Evolutionary conservation across 78 protist species (phyloP), one percentile per base, ranked within the genome.

Genomic region (Monocercomonoides exilis): DNA sequence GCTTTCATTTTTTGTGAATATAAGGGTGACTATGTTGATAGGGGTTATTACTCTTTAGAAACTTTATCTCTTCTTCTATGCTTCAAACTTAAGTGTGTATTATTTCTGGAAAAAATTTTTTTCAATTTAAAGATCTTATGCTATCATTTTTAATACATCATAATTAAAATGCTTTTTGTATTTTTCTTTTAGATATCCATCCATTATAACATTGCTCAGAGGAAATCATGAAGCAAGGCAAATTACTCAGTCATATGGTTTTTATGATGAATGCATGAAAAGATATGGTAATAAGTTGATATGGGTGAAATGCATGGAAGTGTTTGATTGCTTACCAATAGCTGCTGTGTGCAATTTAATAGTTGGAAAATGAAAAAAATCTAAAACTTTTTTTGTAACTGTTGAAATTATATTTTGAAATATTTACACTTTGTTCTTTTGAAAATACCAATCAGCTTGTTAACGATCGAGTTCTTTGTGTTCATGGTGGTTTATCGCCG

Each of bases 21-120:
- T 45, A 85, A 95, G 98, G 99, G 99, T 4, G 99, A 98, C 91
- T 98, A 93, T 63, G 99, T 98, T 0, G 99, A 98, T 80, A 93
- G 99, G 36, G 99, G 99, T 5, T 93, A 95, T 89, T 91, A 97
- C 93, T 87, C 93, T n/a, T 94, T 97, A 2, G 99, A 97, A 90
- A 95, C 98, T 34, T 95, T 96, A 43, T 92, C 98, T 29, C 90
- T 93, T 6, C 95, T 97, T 34, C 89, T 95, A 5, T 89, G 92
- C 21, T 88, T 95, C 32, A 96, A 96, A 36, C 43, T 87, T 33
- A 46, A 44, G 34, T 90, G 84, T 44, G 85, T 85, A 1, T 54
- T 54, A 11, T 54, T 21, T 54, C 70, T 54, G 38, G 38, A 54
- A 29, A 54, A 54, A 29, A 54, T 21, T 29, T 11, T 54, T 29